phyloP scores from a whole-genome alignment of 2,329 filamentous ascomycete genomes.

The Arthrobotrys sinensis region DNA sequence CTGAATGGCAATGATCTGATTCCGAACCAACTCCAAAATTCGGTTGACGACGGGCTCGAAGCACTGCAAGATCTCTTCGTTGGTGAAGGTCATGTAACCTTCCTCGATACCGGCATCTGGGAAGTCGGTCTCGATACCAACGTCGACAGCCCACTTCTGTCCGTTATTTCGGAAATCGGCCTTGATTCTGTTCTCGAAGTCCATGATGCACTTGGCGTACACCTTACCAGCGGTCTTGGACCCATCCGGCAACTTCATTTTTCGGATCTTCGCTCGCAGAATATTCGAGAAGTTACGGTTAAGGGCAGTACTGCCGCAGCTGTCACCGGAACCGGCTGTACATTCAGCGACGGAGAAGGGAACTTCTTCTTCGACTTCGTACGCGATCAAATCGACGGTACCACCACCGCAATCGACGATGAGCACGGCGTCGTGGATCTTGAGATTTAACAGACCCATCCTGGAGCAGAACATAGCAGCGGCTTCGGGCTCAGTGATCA shows the following conservation, averaged over 20 bases:
- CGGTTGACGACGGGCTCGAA: constrained; percentile 98
- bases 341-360: constrained; percentile 98
- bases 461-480: constrained; percentile 98
- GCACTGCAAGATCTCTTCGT: constrained; percentile 98
- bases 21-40: constrained; percentile 93
- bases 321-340: constrained; percentile 96
- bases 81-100: constrained; percentile 99
- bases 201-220: constrained; percentile 99
- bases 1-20: constrained; percentile 99
- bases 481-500: constrained; percentile 96
- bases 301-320: constrained; percentile 96
- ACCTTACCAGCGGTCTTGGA: constrained; percentile 98
- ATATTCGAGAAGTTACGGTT: constrained; percentile 99
- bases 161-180: constrained; percentile 99
- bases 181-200: constrained; percentile 99
- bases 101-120: constrained; percentile 98
- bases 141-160: constrained; percentile 98
- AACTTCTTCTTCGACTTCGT: constrained; percentile 97
- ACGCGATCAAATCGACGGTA: constrained; percentile 98
- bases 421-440: constrained; percentile 97
- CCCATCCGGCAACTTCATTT: constrained; percentile 98
- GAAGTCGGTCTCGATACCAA: constrained; percentile 98
- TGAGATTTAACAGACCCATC: constrained; percentile 93
- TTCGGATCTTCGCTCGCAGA: constrained; percentile 94
- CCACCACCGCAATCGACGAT: constrained; percentile 99